Evolutionary conservation across 1,284 basidiomycete genomes (phyloP), one percentile per base, ranked within the genome.

Genomic region (Cronartium ribicola): DNA sequence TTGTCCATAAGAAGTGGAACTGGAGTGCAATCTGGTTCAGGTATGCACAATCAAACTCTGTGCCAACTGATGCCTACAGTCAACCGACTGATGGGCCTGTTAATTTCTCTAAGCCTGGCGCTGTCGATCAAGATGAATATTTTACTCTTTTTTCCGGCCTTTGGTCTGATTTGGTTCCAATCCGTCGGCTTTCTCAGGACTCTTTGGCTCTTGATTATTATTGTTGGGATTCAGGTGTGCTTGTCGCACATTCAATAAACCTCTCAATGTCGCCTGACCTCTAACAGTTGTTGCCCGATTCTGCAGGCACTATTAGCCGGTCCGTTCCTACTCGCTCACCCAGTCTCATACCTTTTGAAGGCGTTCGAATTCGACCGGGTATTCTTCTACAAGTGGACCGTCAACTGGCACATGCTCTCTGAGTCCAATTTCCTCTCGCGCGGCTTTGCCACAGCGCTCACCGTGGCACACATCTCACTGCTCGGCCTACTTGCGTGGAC

Each of bases 121-220:
- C 82, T 98, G 4, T 94, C 92, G 1, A 85, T 97, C 77, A 99
- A 99, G 83, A 98, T 99, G 96, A 96, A 91, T 60, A 87, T 90
- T 46, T 83, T 98, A 17, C 85, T 98, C n/a, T 96, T 94, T 83
- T 83, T 97, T 0, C 95, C 95, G 1, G 82, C 79, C n/a, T 75
- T 79, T 22, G 93, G 90, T 4, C 84, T 96, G 5, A 83, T 94
- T 7, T 88, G 94, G 13, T 83, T 95, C 75, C 83, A 91, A 29
- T 89, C 91, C 83, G 89, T 89, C 63, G 94, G 94, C 22, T 79
- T 91, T 10, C 66, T 85, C 3, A 82, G 82, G 1, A 88, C 88
- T 0, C 44, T 88, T 8, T 84, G 85, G 11, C 85, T 88, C 77
- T 71, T 88, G 1, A 65, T 84, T 13, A 84, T 86, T 22, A 84